Conservation (phyloP, 768 basidiomycete species). For the Boletus speciosus region DNA sequence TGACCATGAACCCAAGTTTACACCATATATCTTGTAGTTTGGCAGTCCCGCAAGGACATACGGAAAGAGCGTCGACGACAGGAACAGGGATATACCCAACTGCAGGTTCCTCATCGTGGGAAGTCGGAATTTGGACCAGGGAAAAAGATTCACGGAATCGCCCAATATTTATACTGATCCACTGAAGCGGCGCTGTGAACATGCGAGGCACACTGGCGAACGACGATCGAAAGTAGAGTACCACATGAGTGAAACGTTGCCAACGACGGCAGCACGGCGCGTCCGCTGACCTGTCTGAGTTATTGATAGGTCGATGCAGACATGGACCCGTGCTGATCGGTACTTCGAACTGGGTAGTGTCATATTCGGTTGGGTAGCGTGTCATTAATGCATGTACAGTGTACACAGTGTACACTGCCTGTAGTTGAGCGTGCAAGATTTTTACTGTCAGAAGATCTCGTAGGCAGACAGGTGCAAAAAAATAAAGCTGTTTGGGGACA, state of each 20-base stretch:
- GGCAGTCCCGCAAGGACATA: slow-evolving; percentile 21
- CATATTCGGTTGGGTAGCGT: neutral
- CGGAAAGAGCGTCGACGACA: slow-evolving; percentile 16
- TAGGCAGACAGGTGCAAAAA: no score
- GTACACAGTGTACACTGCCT: no score
- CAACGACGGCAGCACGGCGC: neutral
- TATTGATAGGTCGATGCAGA: no score
- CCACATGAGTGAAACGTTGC: neutral
- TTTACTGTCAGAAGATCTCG: neutral
- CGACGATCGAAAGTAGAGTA: neutral
- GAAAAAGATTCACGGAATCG: neutral
- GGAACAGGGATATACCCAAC: slow-evolving; percentile 10
- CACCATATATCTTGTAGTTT: slow-evolving; percentile 57
- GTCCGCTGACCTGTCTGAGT: slow-evolving; percentile 3
- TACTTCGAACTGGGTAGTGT: neutral
- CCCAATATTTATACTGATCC: slow-evolving; percentile 5
- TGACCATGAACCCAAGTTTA: slow-evolving; percentile 67
- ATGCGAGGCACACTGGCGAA: neutral
- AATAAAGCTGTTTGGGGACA: no score
- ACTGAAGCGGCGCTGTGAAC: slow-evolving; percentile 1
- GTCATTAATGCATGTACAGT: neutral
- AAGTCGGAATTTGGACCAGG: neutral
- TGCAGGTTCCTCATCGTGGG: slow-evolving; percentile 21
- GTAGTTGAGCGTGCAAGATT: neutral
- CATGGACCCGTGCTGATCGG: neutral